These are phyloP conservation scores for Ophiocordyceps camponoti-rufipedis DNA, from an alignment of 2,329 filamentous ascomycete genomes.

Conservation along the genomic window DNA sequence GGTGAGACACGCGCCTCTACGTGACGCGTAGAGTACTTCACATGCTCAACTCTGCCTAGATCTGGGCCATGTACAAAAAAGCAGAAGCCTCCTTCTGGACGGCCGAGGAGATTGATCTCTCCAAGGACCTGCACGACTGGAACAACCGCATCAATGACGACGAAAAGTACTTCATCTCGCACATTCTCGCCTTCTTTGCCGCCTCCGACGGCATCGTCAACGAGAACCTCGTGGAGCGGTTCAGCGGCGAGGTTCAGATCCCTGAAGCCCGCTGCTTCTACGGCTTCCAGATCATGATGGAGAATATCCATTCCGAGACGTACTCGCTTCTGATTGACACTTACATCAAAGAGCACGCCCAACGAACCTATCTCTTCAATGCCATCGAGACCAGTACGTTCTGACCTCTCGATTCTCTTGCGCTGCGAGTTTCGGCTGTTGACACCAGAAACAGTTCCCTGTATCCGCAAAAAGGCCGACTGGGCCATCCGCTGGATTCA, in stretches of 20 bases:
- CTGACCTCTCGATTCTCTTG: slow-evolving; percentile 4
- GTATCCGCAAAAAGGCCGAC: slow-evolving; percentile 96
- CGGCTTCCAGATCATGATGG: slow-evolving; percentile 99
- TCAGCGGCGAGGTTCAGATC: slow-evolving; percentile 91
- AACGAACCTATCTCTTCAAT: slow-evolving; percentile 90
- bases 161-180: slow-evolving; percentile 95
- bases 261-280: slow-evolving; percentile 99
- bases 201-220: slow-evolving; percentile 98
- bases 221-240: slow-evolving; percentile 96
- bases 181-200: slow-evolving; percentile 97
- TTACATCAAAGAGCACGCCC: slow-evolving; percentile 94
- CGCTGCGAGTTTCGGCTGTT: slow-evolving; percentile 3
- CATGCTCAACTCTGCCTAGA: slow-evolving; percentile 30
- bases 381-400: slow-evolving; percentile 86
- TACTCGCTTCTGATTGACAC: slow-evolving; percentile 98
- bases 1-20: slow-evolving; percentile 43
- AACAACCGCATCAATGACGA: slow-evolving; percentile 94
- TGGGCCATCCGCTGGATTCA: slow-evolving; percentile 94
- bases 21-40: slow-evolving; percentile 50
- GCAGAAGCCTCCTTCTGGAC: slow-evolving; percentile 99
- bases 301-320: slow-evolving; percentile 99
- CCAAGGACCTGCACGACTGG: slow-evolving; percentile 98
- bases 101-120: slow-evolving; percentile 96
- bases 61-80: slow-evolving; percentile 99
- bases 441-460: slow-evolving; percentile 45